These are phyloP conservation scores for Grifola frondosa DNA, from an alignment of 1,284 basidiomycete genomes.

Conservation along the genomic window DNA sequence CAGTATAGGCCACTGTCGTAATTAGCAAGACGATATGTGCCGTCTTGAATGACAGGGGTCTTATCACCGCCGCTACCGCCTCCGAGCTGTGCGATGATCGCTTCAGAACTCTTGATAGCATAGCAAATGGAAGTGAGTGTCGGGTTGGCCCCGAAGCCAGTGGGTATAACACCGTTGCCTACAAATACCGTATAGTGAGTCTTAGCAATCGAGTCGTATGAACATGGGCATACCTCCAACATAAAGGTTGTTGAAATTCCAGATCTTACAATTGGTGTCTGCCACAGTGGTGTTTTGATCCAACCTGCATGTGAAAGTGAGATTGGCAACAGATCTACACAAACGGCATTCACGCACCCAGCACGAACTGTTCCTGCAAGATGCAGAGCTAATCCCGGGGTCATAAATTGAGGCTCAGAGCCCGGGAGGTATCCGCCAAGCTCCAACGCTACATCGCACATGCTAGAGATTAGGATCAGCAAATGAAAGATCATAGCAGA, in stretches of 20 bases:
- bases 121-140: constrained; percentile 27
- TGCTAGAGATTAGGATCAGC: constrained; percentile 12
- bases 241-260: constrained; percentile 27
- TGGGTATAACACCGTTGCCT: constrained; percentile 20
- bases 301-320: constrained; percentile 2
- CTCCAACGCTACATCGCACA: constrained; percentile 20
- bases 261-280: constrained; percentile 25
- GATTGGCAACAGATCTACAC: not conserved
- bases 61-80: too few species aligned
- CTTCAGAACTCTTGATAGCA: constrained; percentile 14
- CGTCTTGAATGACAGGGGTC: too few species aligned
- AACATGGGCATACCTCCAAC: constrained; percentile 23
- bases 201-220: constrained; percentile 8
- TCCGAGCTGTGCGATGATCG: too few species aligned
- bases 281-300: constrained; percentile 16
- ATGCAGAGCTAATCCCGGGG: constrained; percentile 26
- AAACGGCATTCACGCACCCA: constrained; percentile 8
- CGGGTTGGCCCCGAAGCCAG: constrained; percentile 23
- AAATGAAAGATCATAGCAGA: not conserved
- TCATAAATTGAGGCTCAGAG: constrained; percentile 28
- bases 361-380: constrained; percentile 20
- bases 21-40: too few species aligned
- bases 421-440: constrained; percentile 26
- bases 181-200: not conserved
- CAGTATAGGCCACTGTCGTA: too few species aligned